phyloP scores from a whole-genome alignment of 108 stramenopile genomes.

The Craspedostauros australis region DNA sequence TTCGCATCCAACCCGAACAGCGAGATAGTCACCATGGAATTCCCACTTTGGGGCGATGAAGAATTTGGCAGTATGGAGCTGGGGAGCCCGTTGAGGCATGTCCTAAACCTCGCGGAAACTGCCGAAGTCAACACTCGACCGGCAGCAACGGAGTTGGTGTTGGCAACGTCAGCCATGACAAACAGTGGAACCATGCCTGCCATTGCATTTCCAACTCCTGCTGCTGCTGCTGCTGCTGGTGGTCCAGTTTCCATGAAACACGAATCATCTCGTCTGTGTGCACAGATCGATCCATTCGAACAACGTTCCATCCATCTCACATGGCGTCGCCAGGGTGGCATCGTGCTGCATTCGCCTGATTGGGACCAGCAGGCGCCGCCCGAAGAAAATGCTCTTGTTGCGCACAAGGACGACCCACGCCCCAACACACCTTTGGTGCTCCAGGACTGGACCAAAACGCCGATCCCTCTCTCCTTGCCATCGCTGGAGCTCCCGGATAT shows the following conservation, averaged over 20 bases:
- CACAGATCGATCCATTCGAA: slow-evolving; percentile 33
- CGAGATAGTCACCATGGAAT: slow-evolving; percentile 56
- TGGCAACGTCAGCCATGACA: too few relatives aligned
- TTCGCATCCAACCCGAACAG: slow-evolving; percentile 46
- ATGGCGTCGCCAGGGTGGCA: slow-evolving; percentile 61
- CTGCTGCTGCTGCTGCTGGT: too few relatives aligned
- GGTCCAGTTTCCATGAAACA: slow-evolving; percentile 48
- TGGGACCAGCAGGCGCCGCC: slow-evolving; percentile 17
- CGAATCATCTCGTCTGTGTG: slow-evolving; percentile 62
- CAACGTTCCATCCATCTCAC: slow-evolving; percentile 43
- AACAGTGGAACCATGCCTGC: too few relatives aligned
- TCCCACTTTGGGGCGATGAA: slow-evolving; percentile 79
- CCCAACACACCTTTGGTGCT: slow-evolving; percentile 18
- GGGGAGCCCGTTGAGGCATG: slow-evolving; percentile 63
- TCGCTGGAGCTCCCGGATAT: slow-evolving; percentile 49
- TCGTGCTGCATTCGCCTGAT: slow-evolving; percentile 18
- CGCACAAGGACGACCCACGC: slow-evolving; percentile 1
- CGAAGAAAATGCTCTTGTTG: background rate
- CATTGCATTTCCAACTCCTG: too few relatives aligned
- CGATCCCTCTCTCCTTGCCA: slow-evolving; percentile 55
- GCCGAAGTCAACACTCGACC: background rate
- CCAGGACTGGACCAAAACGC: slow-evolving; percentile 54
- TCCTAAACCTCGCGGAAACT: slow-evolving; percentile 30
- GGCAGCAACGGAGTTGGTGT: background rate
- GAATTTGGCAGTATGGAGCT: slow-evolving; percentile 82